phyloP scores from a whole-genome alignment of 768 basidiomycete species.

The Holtermanniella nyarrowii region DNA sequence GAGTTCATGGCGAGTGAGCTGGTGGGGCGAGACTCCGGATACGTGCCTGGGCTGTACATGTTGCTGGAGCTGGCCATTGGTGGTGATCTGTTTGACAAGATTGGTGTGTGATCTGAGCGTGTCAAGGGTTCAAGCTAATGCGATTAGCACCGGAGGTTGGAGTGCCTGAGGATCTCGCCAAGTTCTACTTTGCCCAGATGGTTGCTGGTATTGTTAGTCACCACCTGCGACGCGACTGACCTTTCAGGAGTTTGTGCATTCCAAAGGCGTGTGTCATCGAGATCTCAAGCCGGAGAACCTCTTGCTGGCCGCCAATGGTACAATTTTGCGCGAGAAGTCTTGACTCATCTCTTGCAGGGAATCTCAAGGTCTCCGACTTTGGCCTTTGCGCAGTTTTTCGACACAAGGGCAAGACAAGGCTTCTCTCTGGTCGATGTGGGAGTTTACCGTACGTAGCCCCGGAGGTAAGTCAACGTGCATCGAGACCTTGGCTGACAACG shows the following conservation, averaged over 20 bases:
- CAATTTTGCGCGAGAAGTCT: too few relatives aligned
- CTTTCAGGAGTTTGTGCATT: constrained; percentile 67
- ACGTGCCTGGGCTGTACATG: constrained; percentile 79
- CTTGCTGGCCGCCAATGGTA: constrained; percentile 68
- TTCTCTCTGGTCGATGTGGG: constrained; percentile 72
- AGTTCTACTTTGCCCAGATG: constrained; percentile 80
- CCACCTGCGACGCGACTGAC: neutral
- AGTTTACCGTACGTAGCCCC: constrained; percentile 91
- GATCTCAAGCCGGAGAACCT: constrained; percentile 97
- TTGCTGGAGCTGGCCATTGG: constrained; percentile 83
- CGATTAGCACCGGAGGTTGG: constrained; percentile 76
- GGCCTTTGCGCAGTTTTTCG: constrained; percentile 84
- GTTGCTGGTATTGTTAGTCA: constrained; percentile 64
- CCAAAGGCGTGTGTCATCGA: constrained; percentile 84
- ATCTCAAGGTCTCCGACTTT: constrained; percentile 90
- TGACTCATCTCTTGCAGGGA: constrained; percentile 13
- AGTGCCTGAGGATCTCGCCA: constrained; percentile 72
- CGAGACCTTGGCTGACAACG: constrained; percentile 1
- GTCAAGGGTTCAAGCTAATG: neutral
- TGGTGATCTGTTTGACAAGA: constrained; percentile 97
- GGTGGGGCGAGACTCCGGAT: constrained; percentile 51
- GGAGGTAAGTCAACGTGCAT: constrained; percentile 51
- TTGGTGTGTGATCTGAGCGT: constrained; percentile 52
- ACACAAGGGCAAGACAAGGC: constrained; percentile 71
- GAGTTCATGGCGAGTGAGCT: constrained; percentile 70